Evolutionary conservation across 2,329 filamentous ascomycete species (phyloP).

Genomic region (Diaporthe longicolla): DNA sequence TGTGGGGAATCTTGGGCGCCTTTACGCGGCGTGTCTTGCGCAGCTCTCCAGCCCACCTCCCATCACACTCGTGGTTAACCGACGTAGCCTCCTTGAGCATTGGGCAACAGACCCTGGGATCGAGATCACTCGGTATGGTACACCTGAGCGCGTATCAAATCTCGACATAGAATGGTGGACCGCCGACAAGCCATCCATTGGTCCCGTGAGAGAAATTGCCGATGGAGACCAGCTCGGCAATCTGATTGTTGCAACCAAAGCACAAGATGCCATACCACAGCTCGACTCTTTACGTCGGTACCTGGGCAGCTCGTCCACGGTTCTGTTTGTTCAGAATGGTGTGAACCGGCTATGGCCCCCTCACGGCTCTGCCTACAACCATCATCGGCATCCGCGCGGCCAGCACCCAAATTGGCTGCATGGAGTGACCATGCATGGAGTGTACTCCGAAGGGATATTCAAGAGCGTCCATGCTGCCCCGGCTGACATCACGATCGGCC

Average conservation of each 20-base stretch:
- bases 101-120: conserved; percentile 63
- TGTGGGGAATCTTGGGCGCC: conserved; percentile 83
- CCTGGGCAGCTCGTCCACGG: conserved; percentile 74
- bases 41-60: conserved; percentile 73
- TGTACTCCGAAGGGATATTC: conserved; percentile 66
- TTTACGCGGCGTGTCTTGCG: conserved; percentile 81
- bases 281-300: conserved; percentile 72
- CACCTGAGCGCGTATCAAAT: conserved; percentile 50
- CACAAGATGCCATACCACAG: conserved; percentile 75
- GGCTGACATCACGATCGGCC: conserved; percentile 63
- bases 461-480: conserved; percentile 66
- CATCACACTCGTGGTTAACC: conserved; percentile 85
- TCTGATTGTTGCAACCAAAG: conserved; percentile 85
- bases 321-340: conserved; percentile 91
- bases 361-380: conserved; percentile 59
- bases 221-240: conserved; percentile 70
- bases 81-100: conserved; percentile 61
- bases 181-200: conserved; percentile 55
- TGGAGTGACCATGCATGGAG: conserved; percentile 73
- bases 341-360: conserved; percentile 78
- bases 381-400: conserved; percentile 55
- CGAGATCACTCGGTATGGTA: conserved; percentile 57
- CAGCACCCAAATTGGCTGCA: conserved; percentile 77
- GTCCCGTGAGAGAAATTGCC: conserved; percentile 57
- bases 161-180: conserved; percentile 71